Base-by-base conservation (phyloP, 805 yeast species). In the Lachancea lanzarotensis region DNA sequence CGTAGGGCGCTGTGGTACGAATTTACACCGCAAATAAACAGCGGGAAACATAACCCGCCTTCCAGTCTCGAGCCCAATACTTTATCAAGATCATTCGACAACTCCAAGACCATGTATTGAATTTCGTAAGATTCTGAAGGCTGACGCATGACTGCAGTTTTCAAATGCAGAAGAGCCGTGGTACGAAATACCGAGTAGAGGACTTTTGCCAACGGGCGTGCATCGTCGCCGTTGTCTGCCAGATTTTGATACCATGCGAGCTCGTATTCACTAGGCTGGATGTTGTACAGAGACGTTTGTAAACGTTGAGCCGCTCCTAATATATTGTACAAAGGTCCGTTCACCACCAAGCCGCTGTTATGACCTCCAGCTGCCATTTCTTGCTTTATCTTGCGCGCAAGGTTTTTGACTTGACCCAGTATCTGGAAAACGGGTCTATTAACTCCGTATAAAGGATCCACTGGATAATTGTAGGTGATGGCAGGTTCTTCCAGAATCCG, bases 1-100 rank as follows among this genome's bases (percentile, higher is more conserved):
- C 86, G 70, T 50, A 78, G 82, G n/a, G 53, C 65, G n/a, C 56
- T 58, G 0, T 75, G 71, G 4, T 76, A 73, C 51, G 84, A 75
- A 57, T 80, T 81, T 56, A 85, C 74, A 1, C 91, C 95, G 1
- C 88, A 83, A 17, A 86, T 77, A 57, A 86, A 86, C 50, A 84
- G 62, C 0, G 95, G 95, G 62, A 86, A 85, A 33, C 84, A 81
- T 13, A 84, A 61, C 1, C 83, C 78, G 2, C 86, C 81, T 55
- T 84, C 89, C 35, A 84, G 81, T 1, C 77, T 73, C 0, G 91
- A 71, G 2, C 78, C 86, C 31, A 85, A 56, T 3, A 84, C 71
- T 2, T 76, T 70, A 52, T 82, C 86, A 19, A 85, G 62, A 46
- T 82, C 72, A 43, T 75, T 70, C 20, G 74, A 55, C 43, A 84